These are phyloP conservation scores for Primulina tabacum DNA, from an alignment of 257 asterid genomes.

Conservation along the genomic window DNA sequence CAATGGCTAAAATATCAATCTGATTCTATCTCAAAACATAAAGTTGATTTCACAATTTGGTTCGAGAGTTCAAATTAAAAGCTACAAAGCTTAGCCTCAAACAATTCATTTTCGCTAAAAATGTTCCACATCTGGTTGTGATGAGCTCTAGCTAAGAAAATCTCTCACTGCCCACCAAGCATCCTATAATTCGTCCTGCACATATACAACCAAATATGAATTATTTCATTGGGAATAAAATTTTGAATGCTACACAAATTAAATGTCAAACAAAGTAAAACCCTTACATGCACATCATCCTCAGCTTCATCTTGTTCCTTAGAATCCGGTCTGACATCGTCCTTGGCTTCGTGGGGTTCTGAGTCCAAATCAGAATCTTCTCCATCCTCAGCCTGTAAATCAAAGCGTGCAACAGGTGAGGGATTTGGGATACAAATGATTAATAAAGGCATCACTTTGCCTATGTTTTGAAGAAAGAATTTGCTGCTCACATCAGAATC, in stretches of 20 bases:
- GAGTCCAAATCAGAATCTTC: slow-evolving; percentile 31
- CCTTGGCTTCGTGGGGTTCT: slow-evolving; percentile 41
- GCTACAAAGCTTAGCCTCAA: slow-evolving; percentile 18
- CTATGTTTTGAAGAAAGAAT: not conserved
- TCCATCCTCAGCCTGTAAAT: slow-evolving; percentile 68
- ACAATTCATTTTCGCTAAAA: slow-evolving; percentile 27
- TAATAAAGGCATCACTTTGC: not conserved
- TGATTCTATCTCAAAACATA: too few species aligned
- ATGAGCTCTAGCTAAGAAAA: slow-evolving; percentile 20
- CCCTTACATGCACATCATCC: slow-evolving; percentile 58
- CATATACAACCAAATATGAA: not conserved
- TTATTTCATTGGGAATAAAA: too few species aligned
- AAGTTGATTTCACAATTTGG: too few species aligned
- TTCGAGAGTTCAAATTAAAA: slow-evolving; percentile 9
- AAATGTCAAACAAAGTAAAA: not conserved
- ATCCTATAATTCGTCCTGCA: slow-evolving; percentile 80
- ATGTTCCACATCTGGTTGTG: slow-evolving; percentile 31
- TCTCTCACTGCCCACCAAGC: slow-evolving; percentile 23
- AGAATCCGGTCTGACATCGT: slow-evolving; percentile 35
- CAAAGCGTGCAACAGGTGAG: not conserved
- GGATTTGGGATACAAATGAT: too few species aligned
- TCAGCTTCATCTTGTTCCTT: slow-evolving; percentile 40
- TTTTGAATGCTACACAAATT: not conserved
- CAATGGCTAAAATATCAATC: too few species aligned
- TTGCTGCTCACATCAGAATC: slow-evolving; percentile 40